A percentile compares a stretch with the other conserved stretches of the same genome.
Conservation (phyloP, 176 grass and related monocot species). For the Oryza brachyantha region DNA sequence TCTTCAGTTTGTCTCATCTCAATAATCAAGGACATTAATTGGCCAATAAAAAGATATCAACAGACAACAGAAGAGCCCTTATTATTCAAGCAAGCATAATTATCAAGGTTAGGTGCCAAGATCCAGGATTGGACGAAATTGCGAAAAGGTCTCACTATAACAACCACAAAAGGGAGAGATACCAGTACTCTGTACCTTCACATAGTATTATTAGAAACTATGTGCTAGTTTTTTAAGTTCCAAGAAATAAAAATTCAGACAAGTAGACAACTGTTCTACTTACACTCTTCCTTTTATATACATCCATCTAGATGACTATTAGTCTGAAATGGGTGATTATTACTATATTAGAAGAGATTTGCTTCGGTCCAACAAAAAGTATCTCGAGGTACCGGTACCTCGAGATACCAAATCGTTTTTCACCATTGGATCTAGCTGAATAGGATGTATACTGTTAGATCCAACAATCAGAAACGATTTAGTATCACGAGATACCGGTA, state of each 20-base stretch:
- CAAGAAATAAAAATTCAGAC: neutral
- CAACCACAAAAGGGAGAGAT: slow-evolving; percentile 32
- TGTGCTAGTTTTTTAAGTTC: neutral
- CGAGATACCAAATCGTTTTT: too few species aligned
- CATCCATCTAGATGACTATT: neutral
- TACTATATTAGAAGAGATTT: neutral
- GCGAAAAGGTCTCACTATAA: slow-evolving; percentile 38
- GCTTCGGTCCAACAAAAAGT: too few species aligned
- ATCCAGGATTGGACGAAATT: slow-evolving; percentile 33
- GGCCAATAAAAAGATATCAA: neutral
- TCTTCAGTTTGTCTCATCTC: slow-evolving; percentile 3
- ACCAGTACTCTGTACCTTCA: slow-evolving; percentile 9
- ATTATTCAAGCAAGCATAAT: slow-evolving; percentile 46
- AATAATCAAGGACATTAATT: slow-evolving; percentile 20
- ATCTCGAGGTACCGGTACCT: too few species aligned
- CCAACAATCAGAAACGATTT: too few species aligned
- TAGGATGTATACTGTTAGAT: too few species aligned
- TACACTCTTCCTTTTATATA: neutral
- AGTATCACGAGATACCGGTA: too few species aligned
- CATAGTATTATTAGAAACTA: slow-evolving; percentile 6
- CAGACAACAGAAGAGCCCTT: slow-evolving; percentile 23
- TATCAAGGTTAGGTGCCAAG: slow-evolving; percentile 52
- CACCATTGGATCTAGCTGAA: too few species aligned
- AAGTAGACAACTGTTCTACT: neutral
- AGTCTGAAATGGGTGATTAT: slow-evolving; percentile 14